A percentile compares a stretch with the other conserved stretches of the same genome.
Conservation (phyloP, 2,329 filamentous ascomycete genomes). For the Colletotrichum tabaci region DNA sequence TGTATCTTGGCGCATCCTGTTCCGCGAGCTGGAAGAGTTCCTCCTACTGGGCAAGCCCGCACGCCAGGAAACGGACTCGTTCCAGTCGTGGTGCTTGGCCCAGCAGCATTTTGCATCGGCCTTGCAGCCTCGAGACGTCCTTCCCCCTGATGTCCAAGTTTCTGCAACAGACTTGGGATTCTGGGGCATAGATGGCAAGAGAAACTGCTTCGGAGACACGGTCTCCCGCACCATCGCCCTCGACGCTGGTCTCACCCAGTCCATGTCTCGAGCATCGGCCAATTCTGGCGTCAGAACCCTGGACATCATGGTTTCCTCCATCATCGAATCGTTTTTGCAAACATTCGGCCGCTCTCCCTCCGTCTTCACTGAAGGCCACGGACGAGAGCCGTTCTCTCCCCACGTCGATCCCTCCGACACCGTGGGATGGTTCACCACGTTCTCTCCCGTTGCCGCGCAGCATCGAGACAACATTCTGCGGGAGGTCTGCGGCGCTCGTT, state of each 20-base stretch:
- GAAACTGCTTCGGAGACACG: constrained; percentile 43
- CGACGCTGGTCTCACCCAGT: constrained; percentile 45
- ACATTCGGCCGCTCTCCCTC: constrained; percentile 54
- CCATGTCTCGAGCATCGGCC: constrained; percentile 48
- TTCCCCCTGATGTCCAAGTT: background rate
- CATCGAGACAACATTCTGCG: background rate
- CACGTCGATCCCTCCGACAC: constrained; percentile 55
- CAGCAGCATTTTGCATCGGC: constrained; percentile 13
- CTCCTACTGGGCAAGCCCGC: constrained; percentile 40
- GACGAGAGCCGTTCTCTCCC: constrained; percentile 54
- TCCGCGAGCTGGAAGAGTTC: constrained; percentile 59
- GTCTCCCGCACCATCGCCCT: constrained; percentile 49
- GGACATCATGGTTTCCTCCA: constrained; percentile 55
- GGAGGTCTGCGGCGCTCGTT: background rate
- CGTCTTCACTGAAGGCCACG: constrained; percentile 60
- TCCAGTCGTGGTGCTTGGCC: constrained; percentile 10
- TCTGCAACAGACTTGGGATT: constrained; percentile 45
- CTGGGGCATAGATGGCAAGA: constrained; percentile 46
- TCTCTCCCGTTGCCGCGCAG: constrained; percentile 51
- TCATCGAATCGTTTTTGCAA: constrained; percentile 52
- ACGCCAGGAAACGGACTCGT: background rate
- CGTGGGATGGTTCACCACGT: constrained; percentile 63
- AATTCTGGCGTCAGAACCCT: constrained; percentile 51
- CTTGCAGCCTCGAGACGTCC: background rate
- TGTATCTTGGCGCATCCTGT: constrained; percentile 61